Base-by-base conservation (phyloP, 2,329 filamentous ascomycete species). In the Penicillium sp. region DNA sequence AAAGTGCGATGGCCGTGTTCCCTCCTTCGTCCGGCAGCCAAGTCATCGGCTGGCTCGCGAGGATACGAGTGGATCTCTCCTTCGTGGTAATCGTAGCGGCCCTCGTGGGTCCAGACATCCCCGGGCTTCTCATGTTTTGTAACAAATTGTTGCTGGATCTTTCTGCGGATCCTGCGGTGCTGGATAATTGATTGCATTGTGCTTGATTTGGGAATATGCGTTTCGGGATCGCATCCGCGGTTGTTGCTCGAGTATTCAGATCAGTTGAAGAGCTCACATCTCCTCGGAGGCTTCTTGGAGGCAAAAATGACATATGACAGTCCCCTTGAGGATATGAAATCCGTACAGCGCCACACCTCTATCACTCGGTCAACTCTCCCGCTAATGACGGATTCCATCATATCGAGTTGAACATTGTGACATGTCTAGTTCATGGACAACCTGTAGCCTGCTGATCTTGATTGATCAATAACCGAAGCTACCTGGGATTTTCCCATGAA, bases 131-230 rank as follows among this genome's bases (percentile, higher is more conserved):
- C 50, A 38, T 54, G 56, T 16, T 61, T 61, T 10, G 58, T 53
- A 16, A 62, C 60, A n/a, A 67, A 49, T 45, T 68, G 66, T 58
- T 50, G 52, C 43, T 68, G 38, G 19, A 67, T 61, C 45, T 61
- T 56, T 55, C 53, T 62, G 38, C 54, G 57, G 46, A 65, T 60
- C 19, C 34, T 47, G 11, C 59, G 59, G 21, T 52, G 43, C 49
- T 63, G 53, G 5, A 55, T 41, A n/a, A 55, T 46, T 6, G 59
- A 57, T 25, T 63, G 59, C 62, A 62, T 65, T 21, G 47, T 61
- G n/a, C 34, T 56, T 39, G 25, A 6, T 27, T 16, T 4, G 13
- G n/a, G 5, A 15, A 11, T 13, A 3, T 48, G 21, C 5, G 38
- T 34, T 33, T 3, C 29, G 4, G 38, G 31, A 13, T 23, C 25